Evolutionary conservation across 2,329 filamentous ascomycete species (phyloP).

Genomic region (Fusarium pseudograminearum): DNA sequence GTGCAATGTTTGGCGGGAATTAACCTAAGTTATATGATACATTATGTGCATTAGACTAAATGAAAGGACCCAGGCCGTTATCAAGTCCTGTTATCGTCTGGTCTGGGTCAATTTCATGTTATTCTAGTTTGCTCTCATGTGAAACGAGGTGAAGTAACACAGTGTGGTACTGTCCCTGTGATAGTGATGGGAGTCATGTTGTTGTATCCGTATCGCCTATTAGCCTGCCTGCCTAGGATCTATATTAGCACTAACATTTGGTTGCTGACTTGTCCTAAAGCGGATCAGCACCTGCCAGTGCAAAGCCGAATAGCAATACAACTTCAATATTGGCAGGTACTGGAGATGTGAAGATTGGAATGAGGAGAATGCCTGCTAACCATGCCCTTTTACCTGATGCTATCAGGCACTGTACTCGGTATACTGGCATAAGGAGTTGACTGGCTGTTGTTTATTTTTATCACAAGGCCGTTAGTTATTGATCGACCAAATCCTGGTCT

Average conservation of each 20-base stretch:
- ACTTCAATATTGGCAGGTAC: background rate
- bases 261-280: background rate
- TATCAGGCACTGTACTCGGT: background rate
- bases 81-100: background rate
- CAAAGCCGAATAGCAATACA: background rate
- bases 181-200: conserved; percentile 11
- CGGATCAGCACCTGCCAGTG: background rate
- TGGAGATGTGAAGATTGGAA: conserved; percentile 8
- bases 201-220: conserved; percentile 2
- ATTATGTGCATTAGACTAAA: background rate
- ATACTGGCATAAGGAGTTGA: background rate
- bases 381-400: background rate
- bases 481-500: conserved; percentile 6
- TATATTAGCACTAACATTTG: too few species aligned
- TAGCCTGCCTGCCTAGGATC: background rate
- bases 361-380: background rate
- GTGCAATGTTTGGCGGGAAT: background rate
- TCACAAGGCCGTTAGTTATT: conserved; percentile 23
- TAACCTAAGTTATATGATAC: background rate
- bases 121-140: conserved; percentile 11
- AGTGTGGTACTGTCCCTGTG: conserved; percentile 9
- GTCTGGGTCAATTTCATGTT: background rate
- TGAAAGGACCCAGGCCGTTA: background rate
- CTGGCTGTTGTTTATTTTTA: conserved; percentile 19
- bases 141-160: conserved; percentile 6